These are phyloP conservation scores for Suillus paluster DNA, from an alignment of 768 basidiomycete genomes.

Conservation along the genomic window DNA sequence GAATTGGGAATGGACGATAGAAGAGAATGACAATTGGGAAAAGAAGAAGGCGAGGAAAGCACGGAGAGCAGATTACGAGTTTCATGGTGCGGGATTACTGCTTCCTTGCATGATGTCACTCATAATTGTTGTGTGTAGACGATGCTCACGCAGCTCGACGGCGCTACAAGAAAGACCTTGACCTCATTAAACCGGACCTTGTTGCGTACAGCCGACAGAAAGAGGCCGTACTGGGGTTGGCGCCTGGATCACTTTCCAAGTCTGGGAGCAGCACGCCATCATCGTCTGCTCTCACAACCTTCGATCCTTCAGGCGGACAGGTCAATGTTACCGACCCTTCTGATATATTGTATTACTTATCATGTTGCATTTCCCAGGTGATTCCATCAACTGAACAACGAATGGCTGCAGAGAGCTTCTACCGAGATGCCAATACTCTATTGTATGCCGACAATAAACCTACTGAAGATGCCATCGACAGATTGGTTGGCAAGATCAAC, in stretches of 20 bases:
- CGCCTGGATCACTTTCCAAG: conserved; percentile 64
- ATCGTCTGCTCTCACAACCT: conserved; percentile 47
- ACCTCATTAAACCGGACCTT: conserved; percentile 86
- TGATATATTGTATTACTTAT: conserved; percentile 13
- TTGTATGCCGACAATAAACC: conserved; percentile 97
- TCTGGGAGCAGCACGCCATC: conserved; percentile 37
- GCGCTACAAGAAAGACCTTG: conserved; percentile 91
- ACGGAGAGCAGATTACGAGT: conserved; percentile 86
- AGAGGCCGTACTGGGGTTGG: conserved; percentile 78
- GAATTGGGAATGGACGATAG: conserved; percentile 95
- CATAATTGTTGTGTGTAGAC: conserved; percentile 52
- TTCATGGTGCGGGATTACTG: conserved; percentile 70
- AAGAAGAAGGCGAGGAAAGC: conserved; percentile 83
- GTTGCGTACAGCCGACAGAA: conserved; percentile 89
- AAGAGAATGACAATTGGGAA: conserved; percentile 97
- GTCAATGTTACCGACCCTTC: conserved; percentile 33
- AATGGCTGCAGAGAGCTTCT: conserved; percentile 78
- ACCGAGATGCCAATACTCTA: conserved; percentile 91
- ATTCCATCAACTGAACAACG: conserved; percentile 63
- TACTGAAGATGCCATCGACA: conserved; percentile 92
- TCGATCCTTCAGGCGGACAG: conserved; percentile 52
- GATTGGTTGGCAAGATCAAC: conserved; percentile 90
- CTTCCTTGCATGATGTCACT: background rate
- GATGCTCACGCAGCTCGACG: conserved; percentile 88
- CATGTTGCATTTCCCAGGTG: conserved; percentile 39